These are phyloP conservation scores for Samsoniella hepiali DNA, from an alignment of 2,329 filamentous ascomycete genomes.

Conservation along the genomic window DNA sequence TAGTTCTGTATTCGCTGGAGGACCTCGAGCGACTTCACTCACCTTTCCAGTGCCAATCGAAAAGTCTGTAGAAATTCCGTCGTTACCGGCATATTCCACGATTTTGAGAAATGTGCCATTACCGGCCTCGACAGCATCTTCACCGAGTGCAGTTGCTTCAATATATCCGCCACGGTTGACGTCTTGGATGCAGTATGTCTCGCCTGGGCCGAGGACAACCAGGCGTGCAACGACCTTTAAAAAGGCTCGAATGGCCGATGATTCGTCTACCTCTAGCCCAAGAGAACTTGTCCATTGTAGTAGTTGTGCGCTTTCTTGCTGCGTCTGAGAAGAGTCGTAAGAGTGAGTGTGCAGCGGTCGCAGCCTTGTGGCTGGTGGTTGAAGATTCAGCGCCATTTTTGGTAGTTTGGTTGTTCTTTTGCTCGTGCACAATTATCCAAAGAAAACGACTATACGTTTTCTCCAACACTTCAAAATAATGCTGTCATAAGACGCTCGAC, in stretches of 20 bases:
- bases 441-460: too few relatives aligned
- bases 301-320: not conserved
- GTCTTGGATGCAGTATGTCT: constrained; percentile 20
- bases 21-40: not conserved
- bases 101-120: too few relatives aligned
- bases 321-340: too few relatives aligned
- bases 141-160: not conserved
- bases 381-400: not conserved
- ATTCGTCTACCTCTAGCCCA: constrained; percentile 9
- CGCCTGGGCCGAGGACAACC: constrained; percentile 17
- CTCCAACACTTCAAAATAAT: too few relatives aligned
- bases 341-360: constrained; percentile 21
- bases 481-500: too few relatives aligned
- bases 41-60: constrained; percentile 19
- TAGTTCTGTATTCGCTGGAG: too few relatives aligned
- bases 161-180: constrained; percentile 5
- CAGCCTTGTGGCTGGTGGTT: constrained; percentile 21
- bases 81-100: too few relatives aligned
- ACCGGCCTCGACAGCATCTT: too few relatives aligned
- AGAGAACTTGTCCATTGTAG: constrained; percentile 16
- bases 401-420: too few relatives aligned
- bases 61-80: constrained; percentile 17
- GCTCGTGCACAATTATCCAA: too few relatives aligned
- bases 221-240: constrained; percentile 19
- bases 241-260: constrained; percentile 17